Evolutionary conservation across 495 filamentous ascomycete species (phyloP), one percentile per base, ranked within the genome.

Genomic region (Penicillium pulvis): DNA sequence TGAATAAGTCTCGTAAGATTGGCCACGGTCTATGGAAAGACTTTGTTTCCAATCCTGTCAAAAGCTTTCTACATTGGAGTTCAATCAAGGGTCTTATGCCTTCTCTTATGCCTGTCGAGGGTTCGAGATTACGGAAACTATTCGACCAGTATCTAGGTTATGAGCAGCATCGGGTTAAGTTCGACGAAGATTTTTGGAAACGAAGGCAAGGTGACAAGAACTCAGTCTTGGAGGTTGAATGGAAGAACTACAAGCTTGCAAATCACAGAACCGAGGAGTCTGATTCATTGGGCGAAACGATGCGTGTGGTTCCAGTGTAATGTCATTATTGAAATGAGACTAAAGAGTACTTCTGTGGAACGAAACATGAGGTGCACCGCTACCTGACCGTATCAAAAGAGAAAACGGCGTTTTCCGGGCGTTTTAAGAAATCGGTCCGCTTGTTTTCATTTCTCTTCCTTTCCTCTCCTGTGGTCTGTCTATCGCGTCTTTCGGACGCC

Each of bases 171-270:
- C 55, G 62, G 19, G 61, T 46, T 36, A 57, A 71, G 26, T 35
- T 63, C 20, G 69, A 74, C 19, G 71, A 75, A 1, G 74, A 76
- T 56, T 71, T 76, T 47, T 76, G 74, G 74, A 58, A 66, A 44
- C 52, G 62, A 12, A 56, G 68, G 43, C 66, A 76, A 52, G 63
- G 61, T 36, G 62, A 67, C 30, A 43, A 57, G 20, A 39, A 14
- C 23, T 23, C 50, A 0, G 11, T 65, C 20, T 45, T 55, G 26
- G 53, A 55, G 16, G 26, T 47, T 19, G 53, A 44, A n/a, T 36
- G 49, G 49, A 52, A 26, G 35, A 43, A 55, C 45, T 41, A 30
- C 26, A 53, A 42, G 8, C 3, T 42, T 26, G 6, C 39, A 9
- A 11, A n/a, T 9, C 12, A 6, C 2, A 36, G 7, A n/a, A 26